These are phyloP conservation scores for Kwoniella sp. DNA, from an alignment of 768 basidiomycete genomes.

Conservation along the genomic window DNA sequence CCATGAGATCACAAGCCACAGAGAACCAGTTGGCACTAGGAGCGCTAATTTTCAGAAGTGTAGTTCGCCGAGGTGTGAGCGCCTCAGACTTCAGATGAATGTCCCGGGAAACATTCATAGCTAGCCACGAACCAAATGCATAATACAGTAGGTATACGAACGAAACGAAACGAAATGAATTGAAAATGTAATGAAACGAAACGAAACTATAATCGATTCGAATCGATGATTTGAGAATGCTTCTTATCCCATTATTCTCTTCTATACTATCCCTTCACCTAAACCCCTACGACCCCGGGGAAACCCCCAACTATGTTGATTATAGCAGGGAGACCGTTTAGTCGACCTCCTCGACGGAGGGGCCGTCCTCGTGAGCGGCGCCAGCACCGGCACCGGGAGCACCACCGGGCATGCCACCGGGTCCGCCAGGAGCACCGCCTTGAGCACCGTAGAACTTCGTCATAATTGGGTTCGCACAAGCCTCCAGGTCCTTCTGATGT, in stretches of 20 bases:
- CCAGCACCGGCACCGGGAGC: slow-evolving; percentile 61
- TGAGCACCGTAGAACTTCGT: slow-evolving; percentile 63
- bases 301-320: neutral
- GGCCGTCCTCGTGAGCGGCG: slow-evolving; percentile 64
- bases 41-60: no score
- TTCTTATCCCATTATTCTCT: neutral
- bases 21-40: no score
- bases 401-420: slow-evolving; percentile 68
- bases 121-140: slow-evolving; percentile 3
- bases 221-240: neutral
- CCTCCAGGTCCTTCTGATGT: slow-evolving; percentile 91
- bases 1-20: no score
- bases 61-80: no score
- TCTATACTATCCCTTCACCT: neutral
- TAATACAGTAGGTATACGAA: slow-evolving; percentile 2
- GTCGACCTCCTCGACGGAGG: slow-evolving; percentile 83
- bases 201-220: no score
- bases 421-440: slow-evolving; percentile 64
- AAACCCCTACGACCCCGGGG: neutral
- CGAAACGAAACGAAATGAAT: neutral
- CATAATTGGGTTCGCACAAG: slow-evolving; percentile 66
- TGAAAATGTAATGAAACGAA: neutral
- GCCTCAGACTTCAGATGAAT: no score
- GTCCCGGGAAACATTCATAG: neutral
- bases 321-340: slow-evolving; percentile 28